These are phyloP conservation scores for Sclerotiophoma versabilis DNA, from an alignment of 2,329 filamentous ascomycete genomes.

Conservation along the genomic window DNA sequence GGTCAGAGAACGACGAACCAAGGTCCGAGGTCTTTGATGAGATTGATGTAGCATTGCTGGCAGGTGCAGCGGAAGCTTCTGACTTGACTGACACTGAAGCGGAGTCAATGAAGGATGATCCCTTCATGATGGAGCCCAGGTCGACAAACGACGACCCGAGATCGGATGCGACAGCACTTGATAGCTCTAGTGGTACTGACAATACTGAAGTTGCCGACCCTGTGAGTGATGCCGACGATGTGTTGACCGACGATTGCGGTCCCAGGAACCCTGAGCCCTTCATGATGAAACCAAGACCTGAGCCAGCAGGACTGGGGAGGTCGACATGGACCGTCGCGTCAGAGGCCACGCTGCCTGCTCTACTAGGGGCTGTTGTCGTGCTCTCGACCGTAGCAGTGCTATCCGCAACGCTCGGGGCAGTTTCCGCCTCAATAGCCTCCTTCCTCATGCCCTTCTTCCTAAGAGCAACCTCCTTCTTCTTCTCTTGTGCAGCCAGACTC, in stretches of 20 bases:
- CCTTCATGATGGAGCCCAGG: slow-evolving; percentile 37
- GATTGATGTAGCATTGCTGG: neutral
- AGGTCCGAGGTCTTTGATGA: slow-evolving; percentile 1
- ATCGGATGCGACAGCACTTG: slow-evolving; percentile 5
- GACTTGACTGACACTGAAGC: slow-evolving; percentile 4
- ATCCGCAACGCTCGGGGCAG: slow-evolving; percentile 8
- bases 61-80: neutral
- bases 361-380: neutral
- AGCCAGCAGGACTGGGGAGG: slow-evolving; percentile 18
- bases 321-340: slow-evolving; percentile 22
- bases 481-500: slow-evolving; percentile 57
- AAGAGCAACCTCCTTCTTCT: slow-evolving; percentile 58
- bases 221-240: neutral
- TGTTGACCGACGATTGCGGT: neutral
- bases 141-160: slow-evolving; percentile 13
- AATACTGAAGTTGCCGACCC: neutral
- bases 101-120: slow-evolving; percentile 27
- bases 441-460: slow-evolving; percentile 55
- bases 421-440: slow-evolving; percentile 14
- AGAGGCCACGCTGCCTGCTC: slow-evolving; percentile 21
- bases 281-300: slow-evolving; percentile 35
- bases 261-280: slow-evolving; percentile 32
- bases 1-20: slow-evolving; percentile 12
- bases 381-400: slow-evolving; percentile 8
- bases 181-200: neutral